Conservation (phyloP, 2,329 filamentous ascomycete genomes). For the Shiraia bambusicola region DNA sequence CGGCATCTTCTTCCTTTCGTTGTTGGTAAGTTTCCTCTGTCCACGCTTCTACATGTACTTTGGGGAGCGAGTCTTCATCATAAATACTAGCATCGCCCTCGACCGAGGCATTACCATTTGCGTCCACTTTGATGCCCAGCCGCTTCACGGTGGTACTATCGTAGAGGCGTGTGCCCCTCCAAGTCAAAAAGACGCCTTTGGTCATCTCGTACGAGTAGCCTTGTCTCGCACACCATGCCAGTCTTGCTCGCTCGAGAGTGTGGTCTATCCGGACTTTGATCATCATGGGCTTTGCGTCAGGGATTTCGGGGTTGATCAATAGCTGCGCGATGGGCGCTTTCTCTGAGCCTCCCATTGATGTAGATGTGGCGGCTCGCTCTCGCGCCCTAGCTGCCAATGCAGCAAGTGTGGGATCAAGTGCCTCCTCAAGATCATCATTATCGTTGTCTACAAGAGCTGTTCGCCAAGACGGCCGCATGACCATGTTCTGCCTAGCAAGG, state of each 20-base stretch:
- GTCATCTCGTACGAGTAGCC: slow-evolving; percentile 52
- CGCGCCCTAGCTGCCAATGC: slow-evolving; percentile 31
- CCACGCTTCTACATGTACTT: slow-evolving; percentile 76
- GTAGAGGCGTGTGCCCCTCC: slow-evolving; percentile 72
- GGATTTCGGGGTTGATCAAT: slow-evolving; percentile 68
- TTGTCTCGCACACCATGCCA: slow-evolving; percentile 70
- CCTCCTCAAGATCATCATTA: slow-evolving; percentile 30
- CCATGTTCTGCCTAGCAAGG: slow-evolving; percentile 3
- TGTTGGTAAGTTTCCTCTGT: slow-evolving; percentile 64
- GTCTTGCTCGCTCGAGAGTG: slow-evolving; percentile 64
- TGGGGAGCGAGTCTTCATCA: slow-evolving; percentile 51
- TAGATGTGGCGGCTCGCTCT: slow-evolving; percentile 20
- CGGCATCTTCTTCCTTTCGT: slow-evolving; percentile 46
- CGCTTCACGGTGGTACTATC: slow-evolving; percentile 63
- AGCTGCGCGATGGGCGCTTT: slow-evolving; percentile 55
- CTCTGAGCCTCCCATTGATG: slow-evolving; percentile 6
- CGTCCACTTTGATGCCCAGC: slow-evolving; percentile 53
- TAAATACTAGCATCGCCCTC: slow-evolving; percentile 52
- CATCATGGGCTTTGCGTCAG: slow-evolving; percentile 60
- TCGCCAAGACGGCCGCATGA: slow-evolving; percentile 8
- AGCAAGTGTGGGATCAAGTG: slow-evolving; percentile 31
- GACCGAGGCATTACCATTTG: slow-evolving; percentile 41
- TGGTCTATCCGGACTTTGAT: slow-evolving; percentile 69
- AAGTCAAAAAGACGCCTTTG: slow-evolving; percentile 72
- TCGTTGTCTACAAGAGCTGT: slow-evolving; percentile 20